Conservation (phyloP, 2,329 filamentous ascomycete genomes). For the Monosporascus sp. region DNA sequence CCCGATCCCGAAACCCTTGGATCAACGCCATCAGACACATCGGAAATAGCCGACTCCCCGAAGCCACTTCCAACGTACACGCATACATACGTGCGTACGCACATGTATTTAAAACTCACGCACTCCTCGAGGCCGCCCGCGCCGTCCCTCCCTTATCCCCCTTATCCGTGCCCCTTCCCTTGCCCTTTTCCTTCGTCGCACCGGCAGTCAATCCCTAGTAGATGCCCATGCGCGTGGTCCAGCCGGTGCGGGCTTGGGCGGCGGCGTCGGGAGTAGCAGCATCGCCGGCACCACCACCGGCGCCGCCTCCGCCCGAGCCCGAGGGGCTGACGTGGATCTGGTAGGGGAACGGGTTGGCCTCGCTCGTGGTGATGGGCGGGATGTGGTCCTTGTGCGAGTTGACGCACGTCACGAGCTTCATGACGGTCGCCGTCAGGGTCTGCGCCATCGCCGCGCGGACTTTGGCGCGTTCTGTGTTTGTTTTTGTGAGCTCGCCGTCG, state of each 20-base stretch:
- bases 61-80: too few relatives aligned
- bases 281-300: not conserved
- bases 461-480: conserved; percentile 69
- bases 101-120: too few relatives aligned
- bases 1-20: too few relatives aligned
- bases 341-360: conserved; percentile 91
- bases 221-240: conserved; percentile 71
- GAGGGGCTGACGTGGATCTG: conserved; percentile 71
- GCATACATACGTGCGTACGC: too few relatives aligned
- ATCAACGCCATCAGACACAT: too few relatives aligned
- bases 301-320: not conserved
- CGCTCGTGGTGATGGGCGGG: conserved; percentile 88
- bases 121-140: not conserved
- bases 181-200: not conserved
- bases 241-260: conserved; percentile 65
- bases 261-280: not conserved
- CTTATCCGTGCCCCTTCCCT: not conserved
- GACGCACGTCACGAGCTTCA: conserved; percentile 85
- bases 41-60: too few relatives aligned
- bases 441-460: conserved; percentile 88
- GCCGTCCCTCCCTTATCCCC: not conserved
- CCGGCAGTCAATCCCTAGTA: conserved; percentile 39
- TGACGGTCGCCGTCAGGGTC: conserved; percentile 76
- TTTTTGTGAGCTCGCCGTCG: not conserved
- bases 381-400: conserved; percentile 94